A percentile compares a stretch with the other conserved stretches of the same genome.
phyloP scores from a whole-genome alignment of 139 green algal genomes.

The Zygnema circumcarinatum region DNA sequence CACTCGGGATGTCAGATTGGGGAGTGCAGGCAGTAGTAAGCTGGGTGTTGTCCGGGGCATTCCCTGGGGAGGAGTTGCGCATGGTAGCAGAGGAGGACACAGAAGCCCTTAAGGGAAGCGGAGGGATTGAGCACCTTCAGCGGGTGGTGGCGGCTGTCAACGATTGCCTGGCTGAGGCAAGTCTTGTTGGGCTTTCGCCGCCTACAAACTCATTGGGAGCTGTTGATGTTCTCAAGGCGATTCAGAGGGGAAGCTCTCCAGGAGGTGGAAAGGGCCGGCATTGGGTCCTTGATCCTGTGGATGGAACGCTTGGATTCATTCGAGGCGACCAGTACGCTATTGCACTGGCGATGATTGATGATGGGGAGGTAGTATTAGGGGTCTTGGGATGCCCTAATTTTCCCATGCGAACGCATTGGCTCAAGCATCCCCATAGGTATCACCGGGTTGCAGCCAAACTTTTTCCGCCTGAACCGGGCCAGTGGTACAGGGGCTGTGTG shows the following conservation, averaged over 20 bases:
- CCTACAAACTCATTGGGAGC: conserved; percentile 7
- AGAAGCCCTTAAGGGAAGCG: conserved; percentile 50
- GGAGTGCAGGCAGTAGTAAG: conserved; percentile 66
- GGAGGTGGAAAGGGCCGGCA: conserved; percentile 57
- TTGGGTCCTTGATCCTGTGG: conserved; percentile 68
- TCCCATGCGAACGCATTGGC: conserved; percentile 46
- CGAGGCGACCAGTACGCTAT: conserved; percentile 66
- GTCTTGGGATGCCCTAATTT: conserved; percentile 69
- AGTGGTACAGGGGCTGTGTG: conserved; percentile 61
- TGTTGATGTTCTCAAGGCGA: conserved; percentile 54
- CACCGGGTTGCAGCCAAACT: conserved; percentile 39
- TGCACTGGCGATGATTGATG: conserved; percentile 63
- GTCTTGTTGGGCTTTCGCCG: conserved; percentile 31
- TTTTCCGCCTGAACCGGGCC: conserved; percentile 15
- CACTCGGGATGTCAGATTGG: conserved; percentile 54
- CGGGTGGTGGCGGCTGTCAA: conserved; percentile 89
- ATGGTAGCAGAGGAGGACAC: conserved; percentile 66
- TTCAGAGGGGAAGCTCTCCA: conserved; percentile 49
- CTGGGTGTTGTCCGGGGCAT: conserved; percentile 39
- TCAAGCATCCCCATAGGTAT: conserved; percentile 56
- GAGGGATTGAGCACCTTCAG: conserved; percentile 48
- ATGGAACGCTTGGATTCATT: conserved; percentile 67
- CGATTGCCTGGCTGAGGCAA: conserved; percentile 57
- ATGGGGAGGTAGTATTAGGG: conserved; percentile 61
- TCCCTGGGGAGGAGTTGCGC: conserved; percentile 46